These are phyloP conservation scores for Trypanosoma rangeli DNA, from an alignment of 208 protist genomes.

Conservation along the genomic window DNA sequence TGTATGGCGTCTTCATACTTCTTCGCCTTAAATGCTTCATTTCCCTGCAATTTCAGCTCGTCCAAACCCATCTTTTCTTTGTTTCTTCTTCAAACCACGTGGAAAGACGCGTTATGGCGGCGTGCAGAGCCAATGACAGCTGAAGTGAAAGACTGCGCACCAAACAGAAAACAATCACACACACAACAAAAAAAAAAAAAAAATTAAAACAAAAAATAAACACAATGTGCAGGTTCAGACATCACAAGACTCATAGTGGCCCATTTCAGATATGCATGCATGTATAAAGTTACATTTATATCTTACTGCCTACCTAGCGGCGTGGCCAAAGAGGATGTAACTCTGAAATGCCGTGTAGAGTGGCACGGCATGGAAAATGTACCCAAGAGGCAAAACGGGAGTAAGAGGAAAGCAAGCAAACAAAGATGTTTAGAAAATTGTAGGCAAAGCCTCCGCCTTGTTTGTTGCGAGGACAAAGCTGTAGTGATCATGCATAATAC, in stretches of 20 bases:
- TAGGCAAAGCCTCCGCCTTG: constrained; percentile 35
- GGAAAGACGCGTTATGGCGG: neutral
- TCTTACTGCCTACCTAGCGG: constrained; percentile 3
- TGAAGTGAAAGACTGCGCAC: neutral
- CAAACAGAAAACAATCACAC: constrained; percentile 7
- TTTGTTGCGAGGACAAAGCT: constrained; percentile 82
- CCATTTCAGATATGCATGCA: too few relatives aligned
- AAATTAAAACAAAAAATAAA: too few relatives aligned
- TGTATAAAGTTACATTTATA: too few relatives aligned
- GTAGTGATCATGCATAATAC: constrained; percentile 92
- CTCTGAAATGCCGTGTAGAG: too few relatives aligned
- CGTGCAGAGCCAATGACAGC: neutral
- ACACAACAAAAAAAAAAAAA: constrained; percentile 20
- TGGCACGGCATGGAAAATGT: too few relatives aligned
- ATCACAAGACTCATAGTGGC: too few relatives aligned
- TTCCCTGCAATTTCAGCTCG: constrained; percentile 88
- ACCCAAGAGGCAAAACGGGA: neutral
- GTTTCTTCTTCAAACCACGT: neutral
- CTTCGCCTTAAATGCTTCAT: constrained; percentile 89
- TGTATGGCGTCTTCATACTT: constrained; percentile 87
- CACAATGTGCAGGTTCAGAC: too few relatives aligned
- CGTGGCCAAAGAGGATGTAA: neutral
- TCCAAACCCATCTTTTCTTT: constrained; percentile 53
- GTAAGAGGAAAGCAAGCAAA: neutral
- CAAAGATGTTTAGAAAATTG: constrained; percentile 29